These are phyloP conservation scores for Myxozyma udenii DNA, from an alignment of 805 yeast species.

Conservation along the genomic window DNA sequence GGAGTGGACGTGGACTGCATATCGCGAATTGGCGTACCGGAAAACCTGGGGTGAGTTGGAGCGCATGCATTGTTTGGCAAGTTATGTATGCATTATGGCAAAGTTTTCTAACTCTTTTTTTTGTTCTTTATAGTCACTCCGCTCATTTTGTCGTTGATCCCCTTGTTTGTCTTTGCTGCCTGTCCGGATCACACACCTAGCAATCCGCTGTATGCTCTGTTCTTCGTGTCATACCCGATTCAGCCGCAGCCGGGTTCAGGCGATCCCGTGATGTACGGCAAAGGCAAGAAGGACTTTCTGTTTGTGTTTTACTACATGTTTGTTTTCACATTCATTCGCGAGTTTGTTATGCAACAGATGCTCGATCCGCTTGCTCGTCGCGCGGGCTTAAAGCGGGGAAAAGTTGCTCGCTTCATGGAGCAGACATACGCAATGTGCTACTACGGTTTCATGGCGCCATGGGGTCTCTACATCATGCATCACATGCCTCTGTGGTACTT, in stretches of 20 bases:
- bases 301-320: slow-evolving; percentile 79
- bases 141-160: slow-evolving; percentile 14
- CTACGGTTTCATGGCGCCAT: slow-evolving; percentile 75
- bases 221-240: slow-evolving; percentile 36
- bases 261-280: slow-evolving; percentile 55
- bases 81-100: not conserved
- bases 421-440: slow-evolving; percentile 84
- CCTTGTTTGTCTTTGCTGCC: slow-evolving; percentile 6
- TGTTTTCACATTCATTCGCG: slow-evolving; percentile 86
- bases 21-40: slow-evolving; percentile 54
- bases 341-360: slow-evolving; percentile 79
- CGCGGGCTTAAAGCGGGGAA: slow-evolving; percentile 53
- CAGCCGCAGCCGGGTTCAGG: slow-evolving; percentile 33
- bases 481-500: slow-evolving; percentile 84
- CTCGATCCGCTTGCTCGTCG: slow-evolving; percentile 66
- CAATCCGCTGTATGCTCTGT: slow-evolving; percentile 21
- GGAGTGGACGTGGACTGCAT: slow-evolving; percentile 51
- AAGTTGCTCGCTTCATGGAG: slow-evolving; percentile 81
- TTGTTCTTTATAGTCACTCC: slow-evolving; percentile 13
- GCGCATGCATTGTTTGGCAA: not conserved
- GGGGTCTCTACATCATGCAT: slow-evolving; percentile 86
- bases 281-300: slow-evolving; percentile 77
- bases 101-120: too few species aligned
- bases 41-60: slow-evolving; percentile 55
- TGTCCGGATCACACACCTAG: slow-evolving; percentile 3